phyloP scores from a whole-genome alignment of 176 grass and related monocot species.

The Triticum timopheevii region DNA sequence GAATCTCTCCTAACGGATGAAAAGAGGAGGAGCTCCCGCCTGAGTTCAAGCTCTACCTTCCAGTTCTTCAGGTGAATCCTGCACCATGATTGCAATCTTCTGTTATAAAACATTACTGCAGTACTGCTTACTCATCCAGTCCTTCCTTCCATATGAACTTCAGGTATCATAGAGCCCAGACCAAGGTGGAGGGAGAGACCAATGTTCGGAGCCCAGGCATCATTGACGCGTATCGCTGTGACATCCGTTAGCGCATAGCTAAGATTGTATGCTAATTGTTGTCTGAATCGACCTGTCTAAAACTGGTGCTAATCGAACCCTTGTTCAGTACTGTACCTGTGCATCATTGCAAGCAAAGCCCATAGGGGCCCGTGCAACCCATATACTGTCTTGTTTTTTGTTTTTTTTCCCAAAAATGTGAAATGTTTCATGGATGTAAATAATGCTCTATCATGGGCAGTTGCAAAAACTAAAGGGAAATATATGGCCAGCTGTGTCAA shows the following conservation, averaged over 20 bases:
- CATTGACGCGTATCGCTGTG: no score
- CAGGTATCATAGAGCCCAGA: constrained; percentile 21
- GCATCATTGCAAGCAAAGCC: not conserved
- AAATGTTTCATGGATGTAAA: no score
- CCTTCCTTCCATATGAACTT: not conserved
- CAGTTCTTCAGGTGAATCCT: constrained; percentile 59
- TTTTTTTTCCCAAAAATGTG: no score
- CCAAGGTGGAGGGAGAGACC: not conserved
- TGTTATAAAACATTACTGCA: no score
- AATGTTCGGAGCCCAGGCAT: not conserved
- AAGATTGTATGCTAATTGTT: not conserved
- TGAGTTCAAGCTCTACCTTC: constrained; percentile 90
- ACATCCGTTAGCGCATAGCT: not conserved
- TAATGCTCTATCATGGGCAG: no score
- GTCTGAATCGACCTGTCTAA: not conserved
- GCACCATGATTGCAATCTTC: not conserved
- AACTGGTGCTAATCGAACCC: not conserved
- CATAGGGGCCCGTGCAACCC: not conserved
- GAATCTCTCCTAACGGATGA: constrained; percentile 78
- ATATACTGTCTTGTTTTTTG: no score
- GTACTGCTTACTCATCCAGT: not conserved
- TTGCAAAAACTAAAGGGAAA: no score
- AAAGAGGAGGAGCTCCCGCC: constrained; percentile 69
- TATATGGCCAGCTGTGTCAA: no score
- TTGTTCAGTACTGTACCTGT: not conserved